Evolutionary conservation across 2,329 filamentous ascomycete species (phyloP).

Genomic region (Harringtonia lauricola): DNA sequence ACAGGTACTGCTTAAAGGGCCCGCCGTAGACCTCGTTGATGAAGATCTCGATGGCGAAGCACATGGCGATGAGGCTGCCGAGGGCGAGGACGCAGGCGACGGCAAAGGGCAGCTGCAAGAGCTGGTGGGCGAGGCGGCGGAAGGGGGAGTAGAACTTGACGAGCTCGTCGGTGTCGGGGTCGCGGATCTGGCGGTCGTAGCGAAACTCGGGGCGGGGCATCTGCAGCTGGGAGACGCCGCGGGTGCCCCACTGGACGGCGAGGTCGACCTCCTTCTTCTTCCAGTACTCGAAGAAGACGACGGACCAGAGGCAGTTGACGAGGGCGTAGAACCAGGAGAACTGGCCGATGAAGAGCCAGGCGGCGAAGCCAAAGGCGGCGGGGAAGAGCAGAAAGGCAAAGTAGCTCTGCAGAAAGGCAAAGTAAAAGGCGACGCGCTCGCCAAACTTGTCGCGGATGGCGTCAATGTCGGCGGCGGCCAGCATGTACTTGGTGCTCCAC

Average conservation of each 20-base stretch:
- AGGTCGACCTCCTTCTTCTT: slow-evolving; percentile 65
- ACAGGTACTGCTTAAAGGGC: slow-evolving; percentile 72
- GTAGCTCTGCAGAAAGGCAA: slow-evolving; percentile 72
- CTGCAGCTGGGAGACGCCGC: slow-evolving; percentile 56
- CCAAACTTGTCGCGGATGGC: slow-evolving; percentile 57
- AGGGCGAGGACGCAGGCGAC: slow-evolving; percentile 60
- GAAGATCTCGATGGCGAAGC: slow-evolving; percentile 91
- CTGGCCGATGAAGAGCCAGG: slow-evolving; percentile 57
- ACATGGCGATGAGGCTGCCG: slow-evolving; percentile 71
- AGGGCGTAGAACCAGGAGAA: slow-evolving; percentile 62
- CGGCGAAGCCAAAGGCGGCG: slow-evolving; percentile 53
- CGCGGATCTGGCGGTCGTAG: slow-evolving; percentile 65
- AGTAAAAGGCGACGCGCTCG: slow-evolving; percentile 66
- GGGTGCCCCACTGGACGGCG: slow-evolving; percentile 61
- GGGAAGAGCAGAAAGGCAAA: slow-evolving; percentile 61
- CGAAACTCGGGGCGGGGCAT: slow-evolving; percentile 60
- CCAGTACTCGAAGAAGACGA: slow-evolving; percentile 70
- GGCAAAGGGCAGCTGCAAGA: slow-evolving; percentile 78
- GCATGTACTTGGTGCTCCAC: slow-evolving; percentile 60
- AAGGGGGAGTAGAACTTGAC: slow-evolving; percentile 64
- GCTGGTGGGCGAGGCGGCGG: slow-evolving; percentile 65
- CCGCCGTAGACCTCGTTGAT: slow-evolving; percentile 90
- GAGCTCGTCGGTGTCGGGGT: slow-evolving; percentile 72
- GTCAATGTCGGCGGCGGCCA: slow-evolving; percentile 57
- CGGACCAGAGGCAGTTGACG: slow-evolving; percentile 57